These are phyloP conservation scores for Cercospora sp. DNA, from an alignment of 2,329 filamentous ascomycete species.

Conservation along the genomic window DNA sequence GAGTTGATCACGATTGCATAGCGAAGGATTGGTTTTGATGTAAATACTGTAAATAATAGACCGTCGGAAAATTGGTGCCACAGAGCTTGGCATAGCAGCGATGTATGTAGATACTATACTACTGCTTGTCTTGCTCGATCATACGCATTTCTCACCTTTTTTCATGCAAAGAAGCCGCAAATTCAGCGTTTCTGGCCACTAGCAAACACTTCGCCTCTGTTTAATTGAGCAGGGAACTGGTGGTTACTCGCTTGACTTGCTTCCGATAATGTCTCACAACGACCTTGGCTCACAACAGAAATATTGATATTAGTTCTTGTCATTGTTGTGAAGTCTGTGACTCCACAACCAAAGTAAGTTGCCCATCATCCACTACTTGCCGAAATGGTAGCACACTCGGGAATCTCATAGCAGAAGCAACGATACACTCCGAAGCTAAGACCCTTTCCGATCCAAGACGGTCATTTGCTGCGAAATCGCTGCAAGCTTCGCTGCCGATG, in stretches of 20 bases:
- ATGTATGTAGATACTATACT: slow-evolving; percentile 5
- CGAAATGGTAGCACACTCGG: background rate
- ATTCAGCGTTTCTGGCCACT: too few relatives aligned
- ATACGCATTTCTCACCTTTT: too few relatives aligned
- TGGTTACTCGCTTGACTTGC: background rate
- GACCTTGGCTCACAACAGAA: background rate
- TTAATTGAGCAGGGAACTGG: too few relatives aligned
- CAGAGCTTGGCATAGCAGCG: background rate
- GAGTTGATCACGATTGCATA: background rate
- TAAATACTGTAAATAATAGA: slow-evolving; percentile 10
- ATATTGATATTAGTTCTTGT: background rate
- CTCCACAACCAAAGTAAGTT: too few relatives aligned
- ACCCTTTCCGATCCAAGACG: background rate
- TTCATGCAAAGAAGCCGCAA: too few relatives aligned
- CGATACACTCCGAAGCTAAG: background rate
- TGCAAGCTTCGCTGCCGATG: background rate
- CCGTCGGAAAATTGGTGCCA: background rate
- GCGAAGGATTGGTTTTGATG: background rate
- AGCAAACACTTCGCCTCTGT: too few relatives aligned
- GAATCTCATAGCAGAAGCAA: background rate
- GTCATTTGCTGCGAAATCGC: background rate
- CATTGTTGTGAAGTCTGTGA: background rate
- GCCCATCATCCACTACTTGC: background rate
- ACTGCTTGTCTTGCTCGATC: background rate
- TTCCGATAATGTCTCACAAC: background rate